These are phyloP conservation scores for Blepharisma japonicum DNA, from an alignment of 73 alveolate genomes.

Conservation along the genomic window DNA sequence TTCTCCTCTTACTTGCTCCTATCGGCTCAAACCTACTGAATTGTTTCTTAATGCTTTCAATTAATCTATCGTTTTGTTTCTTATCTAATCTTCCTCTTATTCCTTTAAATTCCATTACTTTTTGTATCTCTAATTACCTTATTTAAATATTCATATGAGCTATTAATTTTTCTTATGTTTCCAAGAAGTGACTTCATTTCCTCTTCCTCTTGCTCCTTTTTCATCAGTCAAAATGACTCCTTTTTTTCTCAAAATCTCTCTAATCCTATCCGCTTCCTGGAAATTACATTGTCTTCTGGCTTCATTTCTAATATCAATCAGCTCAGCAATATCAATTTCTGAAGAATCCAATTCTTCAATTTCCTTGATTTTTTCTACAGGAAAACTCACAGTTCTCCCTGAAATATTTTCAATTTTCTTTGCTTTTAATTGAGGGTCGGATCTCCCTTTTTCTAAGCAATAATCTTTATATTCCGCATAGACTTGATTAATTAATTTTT, in stretches of 20 bases:
- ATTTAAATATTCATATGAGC: too few relatives aligned
- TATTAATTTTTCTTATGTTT: slow-evolving; percentile 15
- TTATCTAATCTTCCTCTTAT: too few relatives aligned
- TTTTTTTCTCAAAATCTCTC: slow-evolving; percentile 36
- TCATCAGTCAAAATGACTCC: slow-evolving; percentile 40
- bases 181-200: slow-evolving; percentile 42
- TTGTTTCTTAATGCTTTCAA: too few relatives aligned
- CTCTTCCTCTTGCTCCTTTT: slow-evolving; percentile 44
- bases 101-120: too few relatives aligned
- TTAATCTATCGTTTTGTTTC: too few relatives aligned
- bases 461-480: slow-evolving; percentile 27
- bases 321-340: slow-evolving; percentile 30
- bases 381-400: slow-evolving; percentile 2
- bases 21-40: too few relatives aligned
- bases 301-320: slow-evolving; percentile 41
- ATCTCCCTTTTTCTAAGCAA: slow-evolving; percentile 20
- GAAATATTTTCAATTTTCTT: slow-evolving; percentile 21
- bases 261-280: slow-evolving; percentile 44
- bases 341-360: slow-evolving; percentile 7
- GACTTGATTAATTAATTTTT: slow-evolving; percentile 19
- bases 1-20: too few relatives aligned
- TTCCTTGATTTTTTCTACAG: not conserved
- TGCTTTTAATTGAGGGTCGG: slow-evolving; percentile 9
- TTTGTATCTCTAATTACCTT: too few relatives aligned
- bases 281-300: slow-evolving; percentile 41